A percentile compares a stretch with the other conserved stretches of the same genome.
These are phyloP conservation scores for Sistotremastrum suecicum DNA, from an alignment of 768 basidiomycete genomes.

Conservation along the genomic window DNA sequence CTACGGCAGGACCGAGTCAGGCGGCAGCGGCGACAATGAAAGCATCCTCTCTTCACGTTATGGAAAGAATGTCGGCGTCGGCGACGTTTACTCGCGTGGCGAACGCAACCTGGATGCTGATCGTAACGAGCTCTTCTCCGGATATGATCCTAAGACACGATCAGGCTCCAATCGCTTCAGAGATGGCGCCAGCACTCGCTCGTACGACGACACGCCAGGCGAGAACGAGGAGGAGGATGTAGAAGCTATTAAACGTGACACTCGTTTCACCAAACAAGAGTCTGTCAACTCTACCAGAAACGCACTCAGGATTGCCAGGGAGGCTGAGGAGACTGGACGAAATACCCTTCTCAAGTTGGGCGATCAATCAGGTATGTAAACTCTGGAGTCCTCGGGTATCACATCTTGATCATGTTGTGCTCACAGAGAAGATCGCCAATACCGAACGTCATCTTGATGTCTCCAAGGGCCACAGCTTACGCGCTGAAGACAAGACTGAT, in stretches of 20 bases:
- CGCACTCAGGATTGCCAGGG: slow-evolving; percentile 83
- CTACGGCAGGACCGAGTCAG: slow-evolving; percentile 12
- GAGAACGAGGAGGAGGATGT: slow-evolving; percentile 78
- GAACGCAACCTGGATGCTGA: slow-evolving; percentile 45
- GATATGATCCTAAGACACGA: slow-evolving; percentile 46
- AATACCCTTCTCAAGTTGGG: slow-evolving; percentile 74
- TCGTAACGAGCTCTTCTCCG: slow-evolving; percentile 62
- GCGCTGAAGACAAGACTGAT: slow-evolving; percentile 86
- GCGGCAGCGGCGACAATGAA: slow-evolving; percentile 8
- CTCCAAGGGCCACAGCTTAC: slow-evolving; percentile 70
- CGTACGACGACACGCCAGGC: slow-evolving; percentile 35
- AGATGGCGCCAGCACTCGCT: slow-evolving; percentile 33
- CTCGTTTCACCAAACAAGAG: slow-evolving; percentile 81
- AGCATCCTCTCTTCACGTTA: slow-evolving; percentile 1
- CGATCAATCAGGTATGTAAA: slow-evolving; percentile 74
- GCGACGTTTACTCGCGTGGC: slow-evolving; percentile 55
- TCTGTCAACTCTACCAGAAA: slow-evolving; percentile 81
- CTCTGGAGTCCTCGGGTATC: neutral
- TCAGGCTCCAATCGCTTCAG: slow-evolving; percentile 51
- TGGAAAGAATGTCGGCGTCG: slow-evolving; percentile 36
- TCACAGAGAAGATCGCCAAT: slow-evolving; percentile 71
- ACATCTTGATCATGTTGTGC: neutral
- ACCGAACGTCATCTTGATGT: slow-evolving; percentile 93
- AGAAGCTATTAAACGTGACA: slow-evolving; percentile 92
- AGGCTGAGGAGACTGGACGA: slow-evolving; percentile 90